phyloP scores from a whole-genome alignment of 2,329 filamentous ascomycete species.

The Cytospora leucostoma region DNA sequence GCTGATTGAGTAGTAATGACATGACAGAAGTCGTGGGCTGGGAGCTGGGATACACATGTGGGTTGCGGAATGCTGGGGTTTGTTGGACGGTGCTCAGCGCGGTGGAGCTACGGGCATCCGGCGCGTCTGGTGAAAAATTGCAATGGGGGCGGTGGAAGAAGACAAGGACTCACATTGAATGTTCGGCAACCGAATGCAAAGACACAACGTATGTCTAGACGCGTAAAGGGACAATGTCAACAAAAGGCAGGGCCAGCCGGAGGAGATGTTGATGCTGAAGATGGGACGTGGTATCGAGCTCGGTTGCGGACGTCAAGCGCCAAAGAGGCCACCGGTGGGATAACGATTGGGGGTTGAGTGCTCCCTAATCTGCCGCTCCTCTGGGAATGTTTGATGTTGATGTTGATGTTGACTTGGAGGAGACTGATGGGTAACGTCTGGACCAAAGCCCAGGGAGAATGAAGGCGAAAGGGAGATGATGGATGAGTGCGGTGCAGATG shows the following conservation, averaged over 20 bases:
- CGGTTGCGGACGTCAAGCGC: not conserved
- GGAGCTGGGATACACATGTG: constrained; percentile 3
- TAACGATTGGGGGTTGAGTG: constrained; percentile 9
- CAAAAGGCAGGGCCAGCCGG: constrained; percentile 12
- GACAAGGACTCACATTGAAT: constrained; percentile 23
- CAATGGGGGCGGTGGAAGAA: constrained; percentile 5
- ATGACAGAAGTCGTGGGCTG: constrained; percentile 11
- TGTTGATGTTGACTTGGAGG: constrained; percentile 16
- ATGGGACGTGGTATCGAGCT: constrained; percentile 5
- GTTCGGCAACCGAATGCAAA: constrained; percentile 20
- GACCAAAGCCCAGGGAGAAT: constrained; percentile 20
- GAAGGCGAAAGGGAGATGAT: constrained; percentile 12
- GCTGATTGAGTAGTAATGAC: constrained; percentile 1
- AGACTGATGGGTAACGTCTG: constrained; percentile 12
- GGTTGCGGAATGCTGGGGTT: constrained; percentile 20
- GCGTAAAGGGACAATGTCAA: constrained; percentile 21
- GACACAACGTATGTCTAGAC: constrained; percentile 23
- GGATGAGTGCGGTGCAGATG: constrained; percentile 5
- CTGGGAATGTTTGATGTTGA: constrained; percentile 11
- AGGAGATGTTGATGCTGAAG: not conserved
- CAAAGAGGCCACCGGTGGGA: not conserved
- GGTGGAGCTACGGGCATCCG: constrained; percentile 22
- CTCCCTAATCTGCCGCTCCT: constrained; percentile 7
- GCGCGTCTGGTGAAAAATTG: constrained; percentile 27
- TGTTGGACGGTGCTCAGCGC: constrained; percentile 17